Evolutionary conservation across 2,329 filamentous ascomycete genomes (phyloP).

Genomic region (Colletotrichum sp.): DNA sequence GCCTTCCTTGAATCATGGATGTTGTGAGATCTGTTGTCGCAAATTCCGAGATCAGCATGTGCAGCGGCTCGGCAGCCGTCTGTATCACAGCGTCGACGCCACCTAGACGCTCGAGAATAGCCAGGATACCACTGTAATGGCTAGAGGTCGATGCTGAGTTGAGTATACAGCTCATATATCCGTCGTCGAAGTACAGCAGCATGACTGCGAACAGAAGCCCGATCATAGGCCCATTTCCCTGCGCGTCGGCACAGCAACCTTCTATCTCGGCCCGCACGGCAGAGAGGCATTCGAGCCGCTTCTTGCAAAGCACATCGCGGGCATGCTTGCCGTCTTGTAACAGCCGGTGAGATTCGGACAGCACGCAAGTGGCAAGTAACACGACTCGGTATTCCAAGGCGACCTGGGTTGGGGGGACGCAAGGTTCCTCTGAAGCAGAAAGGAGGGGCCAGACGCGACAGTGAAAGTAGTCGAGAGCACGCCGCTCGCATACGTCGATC

Average conservation of each 20-base stretch:
- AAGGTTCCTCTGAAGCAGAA: conserved; percentile 31
- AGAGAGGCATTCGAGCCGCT: conserved; percentile 30
- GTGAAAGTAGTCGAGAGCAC: conserved; percentile 37
- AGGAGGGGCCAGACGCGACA: conserved; percentile 36
- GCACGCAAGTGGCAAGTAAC: conserved; percentile 33
- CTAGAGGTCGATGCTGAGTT: conserved; percentile 20
- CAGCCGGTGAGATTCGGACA: conserved; percentile 35
- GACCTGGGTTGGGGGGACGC: conserved; percentile 31
- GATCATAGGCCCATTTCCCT: conserved; percentile 15
- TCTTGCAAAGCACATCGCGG: conserved; percentile 25
- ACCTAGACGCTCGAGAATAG: conserved; percentile 37
- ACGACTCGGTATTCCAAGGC: conserved; percentile 37
- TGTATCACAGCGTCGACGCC: conserved; percentile 28
- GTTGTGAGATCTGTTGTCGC: conserved; percentile 47
- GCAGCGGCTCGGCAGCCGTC: conserved; percentile 31
- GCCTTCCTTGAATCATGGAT: conserved; percentile 40
- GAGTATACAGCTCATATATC: conserved; percentile 37
- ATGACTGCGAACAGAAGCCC: conserved; percentile 42
- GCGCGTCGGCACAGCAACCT: conserved; percentile 29
- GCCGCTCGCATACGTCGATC: conserved; percentile 24
- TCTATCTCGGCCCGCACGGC: conserved; percentile 37
- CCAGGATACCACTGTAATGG: conserved; percentile 38
- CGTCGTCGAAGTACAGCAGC: conserved; percentile 46
- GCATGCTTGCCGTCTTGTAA: conserved; percentile 31
- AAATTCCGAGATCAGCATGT: conserved; percentile 48